Evolutionary conservation across 2,329 filamentous ascomycete genomes (phyloP).

Genomic region (Colletotrichum sp.): DNA sequence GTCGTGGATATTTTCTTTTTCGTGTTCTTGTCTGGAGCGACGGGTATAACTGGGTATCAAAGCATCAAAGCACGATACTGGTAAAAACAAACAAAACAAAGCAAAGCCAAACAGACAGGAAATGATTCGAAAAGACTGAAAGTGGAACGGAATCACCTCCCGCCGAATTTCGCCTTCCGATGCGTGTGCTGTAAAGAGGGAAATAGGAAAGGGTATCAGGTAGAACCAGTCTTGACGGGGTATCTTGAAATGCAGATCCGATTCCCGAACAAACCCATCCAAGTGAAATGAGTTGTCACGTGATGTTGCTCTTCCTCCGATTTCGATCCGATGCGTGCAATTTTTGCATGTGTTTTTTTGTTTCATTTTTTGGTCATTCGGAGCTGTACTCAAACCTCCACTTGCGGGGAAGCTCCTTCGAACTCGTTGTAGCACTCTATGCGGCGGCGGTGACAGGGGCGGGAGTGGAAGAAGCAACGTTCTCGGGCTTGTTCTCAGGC

Average conservation of each 20-base stretch:
- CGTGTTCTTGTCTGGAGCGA: slow-evolving; percentile 24
- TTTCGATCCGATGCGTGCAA: slow-evolving; percentile 15
- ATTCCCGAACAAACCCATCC: slow-evolving; percentile 46
- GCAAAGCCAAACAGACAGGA: slow-evolving; percentile 21
- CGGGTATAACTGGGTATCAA: slow-evolving; percentile 44
- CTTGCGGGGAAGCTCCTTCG: neutral
- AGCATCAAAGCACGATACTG: slow-evolving; percentile 31
- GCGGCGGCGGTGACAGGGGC: slow-evolving; percentile 55
- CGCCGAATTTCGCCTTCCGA: slow-evolving; percentile 15
- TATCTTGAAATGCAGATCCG: slow-evolving; percentile 65
- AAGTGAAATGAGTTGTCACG: slow-evolving; percentile 19
- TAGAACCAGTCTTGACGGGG: slow-evolving; percentile 56
- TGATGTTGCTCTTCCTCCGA: slow-evolving; percentile 20
- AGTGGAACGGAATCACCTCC: slow-evolving; percentile 19
- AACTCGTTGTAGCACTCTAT: slow-evolving; percentile 38
- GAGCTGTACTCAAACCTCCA: neutral
- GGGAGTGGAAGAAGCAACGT: slow-evolving; percentile 45
- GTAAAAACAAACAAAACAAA: slow-evolving; percentile 26
- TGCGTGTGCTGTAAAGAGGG: slow-evolving; percentile 26
- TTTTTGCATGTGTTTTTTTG: neutral
- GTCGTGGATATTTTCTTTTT: slow-evolving; percentile 26
- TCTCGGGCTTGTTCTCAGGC: slow-evolving; percentile 46
- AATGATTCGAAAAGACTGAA: slow-evolving; percentile 24
- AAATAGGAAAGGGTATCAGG: slow-evolving; percentile 32
- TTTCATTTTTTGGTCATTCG: neutral